phyloP scores from a whole-genome alignment of 164 flowering plant species.

The Echeveria elegans region DNA sequence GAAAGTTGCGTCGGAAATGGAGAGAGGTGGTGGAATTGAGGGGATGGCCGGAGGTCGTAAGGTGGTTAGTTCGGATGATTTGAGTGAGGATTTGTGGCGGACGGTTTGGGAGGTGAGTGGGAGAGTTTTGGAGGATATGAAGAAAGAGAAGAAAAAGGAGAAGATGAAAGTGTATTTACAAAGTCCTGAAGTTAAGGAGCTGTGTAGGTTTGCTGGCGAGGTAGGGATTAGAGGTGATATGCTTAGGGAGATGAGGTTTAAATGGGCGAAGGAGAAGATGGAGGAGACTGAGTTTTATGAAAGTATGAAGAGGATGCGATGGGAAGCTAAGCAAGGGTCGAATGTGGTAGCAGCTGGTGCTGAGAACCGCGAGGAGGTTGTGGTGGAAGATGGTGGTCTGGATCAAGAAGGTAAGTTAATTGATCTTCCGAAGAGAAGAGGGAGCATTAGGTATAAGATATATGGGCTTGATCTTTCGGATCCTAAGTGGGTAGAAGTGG shows the following conservation, averaged over 20 bases:
- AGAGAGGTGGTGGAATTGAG: slow-evolving; percentile 47
- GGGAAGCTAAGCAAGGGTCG: slow-evolving; percentile 18
- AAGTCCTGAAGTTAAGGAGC: slow-evolving; percentile 56
- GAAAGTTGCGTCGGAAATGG: slow-evolving; percentile 67
- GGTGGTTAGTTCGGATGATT: slow-evolving; percentile 27
- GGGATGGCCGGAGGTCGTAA: slow-evolving; percentile 25
- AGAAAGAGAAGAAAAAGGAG: slow-evolving; percentile 68
- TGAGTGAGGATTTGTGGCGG: slow-evolving; percentile 83
- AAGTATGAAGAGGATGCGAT: slow-evolving; percentile 29
- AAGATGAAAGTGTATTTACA: slow-evolving; percentile 70
- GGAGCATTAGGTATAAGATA: slow-evolving; percentile 74
- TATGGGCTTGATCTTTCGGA: slow-evolving; percentile 89
- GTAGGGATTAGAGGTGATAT: slow-evolving; percentile 83
- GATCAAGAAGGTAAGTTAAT: slow-evolving; percentile 27
- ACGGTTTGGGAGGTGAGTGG: slow-evolving; percentile 75
- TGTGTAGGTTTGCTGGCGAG: slow-evolving; percentile 79
- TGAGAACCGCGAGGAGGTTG: slow-evolving; percentile 9
- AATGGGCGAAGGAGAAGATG: slow-evolving; percentile 87
- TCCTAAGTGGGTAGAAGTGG: slow-evolving; percentile 71
- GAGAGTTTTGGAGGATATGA: slow-evolving; percentile 64
- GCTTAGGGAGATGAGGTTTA: slow-evolving; percentile 81
- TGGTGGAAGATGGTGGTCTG: slow-evolving; percentile 10
- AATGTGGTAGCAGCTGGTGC: slow-evolving; percentile 9
- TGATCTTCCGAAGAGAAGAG: slow-evolving; percentile 61
- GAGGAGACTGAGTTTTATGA: slow-evolving; percentile 68